Evolutionary conservation across 2,329 filamentous ascomycete genomes (phyloP), one percentile per base, ranked within the genome.

Genomic region (Aspergillus caelatus): DNA sequence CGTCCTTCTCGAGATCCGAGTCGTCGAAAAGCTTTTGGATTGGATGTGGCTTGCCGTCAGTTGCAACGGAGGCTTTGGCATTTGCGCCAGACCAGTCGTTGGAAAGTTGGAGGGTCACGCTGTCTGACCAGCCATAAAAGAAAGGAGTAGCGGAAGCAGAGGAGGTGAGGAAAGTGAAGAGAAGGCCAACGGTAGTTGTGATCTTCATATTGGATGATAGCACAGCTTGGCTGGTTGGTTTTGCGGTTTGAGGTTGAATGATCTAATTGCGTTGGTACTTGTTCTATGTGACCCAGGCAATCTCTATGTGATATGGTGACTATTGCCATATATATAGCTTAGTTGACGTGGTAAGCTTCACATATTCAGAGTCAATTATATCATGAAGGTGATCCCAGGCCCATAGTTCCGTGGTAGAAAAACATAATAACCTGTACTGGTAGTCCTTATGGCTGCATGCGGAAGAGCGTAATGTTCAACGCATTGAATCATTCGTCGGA

Each of bases 251-350:
- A 57, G 26, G 23, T 9, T 43, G 54, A 41, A 39, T 11, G 32
- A 36, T 23, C 4, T 21, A 56, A 28, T 16, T 56, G 21, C 16
- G 14, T 14, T 21, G 43, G 9, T 23, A 46, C 14, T 41, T 41
- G 30, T 34, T 34, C 11, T 56, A 16, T 6, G 26, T 23, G 1
- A 16, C 16, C 1, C 19, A 4, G 16, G 1, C 7, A 19, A 1
- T 41, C 0, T n/a, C 1, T 14, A 4, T 19, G 7, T 0, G 19
- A n/a, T 6, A n/a, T n/a, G 7, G 16, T 41, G 19, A n/a, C 0
- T 12, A 21, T 21, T 10, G 16, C 10, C 53, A n/a, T 28, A 26
- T 57, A 26, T 57, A 57, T 23, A 28, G 4, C 34, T 57, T 12
- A 1, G 5, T 8, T 41, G 12, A 28, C 21, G 11, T n/a, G 1